Base-by-base conservation (phyloP, 768 basidiomycete species). In the Lactarius evosmus region DNA sequence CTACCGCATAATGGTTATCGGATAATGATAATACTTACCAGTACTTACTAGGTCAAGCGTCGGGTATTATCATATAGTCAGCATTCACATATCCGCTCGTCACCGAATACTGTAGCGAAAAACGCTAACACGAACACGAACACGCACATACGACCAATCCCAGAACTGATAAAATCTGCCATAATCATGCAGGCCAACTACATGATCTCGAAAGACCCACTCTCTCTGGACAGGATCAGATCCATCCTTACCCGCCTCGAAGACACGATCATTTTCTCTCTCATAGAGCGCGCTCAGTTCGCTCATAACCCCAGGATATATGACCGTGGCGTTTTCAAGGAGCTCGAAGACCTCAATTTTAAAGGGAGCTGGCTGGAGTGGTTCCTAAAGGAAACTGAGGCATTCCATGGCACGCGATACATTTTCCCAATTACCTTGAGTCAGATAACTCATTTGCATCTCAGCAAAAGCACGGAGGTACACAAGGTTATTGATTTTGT, bases 221-320 rank as follows among this genome's bases (percentile, higher is more conserved):
- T 98, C 16, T 91, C 89, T 22, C 79, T 96, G n/a, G 89, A 94
- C 53, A 81, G 85, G 65, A 98, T 99, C 70, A 82, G 97, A 61
- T 85, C 86, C 25, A 89, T 95, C 53, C 80, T 99, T 17, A 86
- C 82, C 66, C 84, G 97, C 30, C 85, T 99, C 27, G 97, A 99
- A 73, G 97, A 99, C 70, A 99, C 96, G 25, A 98, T 99, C 79
- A 98, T 98, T 75, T 99, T 99, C 75, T 87, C 85, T 56, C 83
- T 98, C 61, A 99, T 99, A 71, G 97, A 99, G 74, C 85, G 97
- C 19, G 96, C 95, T 0, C 96, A 98, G 73, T 99, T 98, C 72
- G 93, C 93, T 0, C 89, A 93, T 73, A 98, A 98, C 72, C 86
- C 90, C 25, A 84, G 82, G 65, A 95, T 97, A 63, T 99, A 99